Conservation (phyloP, 139 green algal species). For the Helicosporidium sp. region DNA sequence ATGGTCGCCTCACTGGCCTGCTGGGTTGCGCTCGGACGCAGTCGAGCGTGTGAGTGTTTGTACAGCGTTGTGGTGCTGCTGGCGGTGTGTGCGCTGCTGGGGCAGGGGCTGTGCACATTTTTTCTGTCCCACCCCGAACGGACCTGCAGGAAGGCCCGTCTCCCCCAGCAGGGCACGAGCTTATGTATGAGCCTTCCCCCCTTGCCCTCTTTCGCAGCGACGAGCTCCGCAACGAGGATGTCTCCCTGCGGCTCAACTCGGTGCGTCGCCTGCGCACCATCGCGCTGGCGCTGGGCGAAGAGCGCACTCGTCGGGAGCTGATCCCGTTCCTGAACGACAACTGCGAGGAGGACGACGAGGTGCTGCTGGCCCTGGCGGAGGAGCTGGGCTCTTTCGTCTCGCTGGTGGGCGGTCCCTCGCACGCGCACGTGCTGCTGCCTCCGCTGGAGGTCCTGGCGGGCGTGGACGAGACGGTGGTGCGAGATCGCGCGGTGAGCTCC, state of each 20-base stretch:
- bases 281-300: conserved; percentile 77
- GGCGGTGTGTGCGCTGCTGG: neutral
- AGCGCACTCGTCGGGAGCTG: conserved; percentile 80
- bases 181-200: no score
- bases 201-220: no score
- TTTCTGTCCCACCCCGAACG: neutral
- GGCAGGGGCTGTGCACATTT: neutral
- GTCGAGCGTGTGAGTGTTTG: no score
- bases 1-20: no score
- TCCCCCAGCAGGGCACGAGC: neutral
- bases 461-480: conserved; percentile 95
- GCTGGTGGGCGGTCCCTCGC: conserved; percentile 66
- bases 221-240: conserved; percentile 85
- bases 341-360: conserved; percentile 80
- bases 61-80: neutral
- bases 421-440: conserved; percentile 60
- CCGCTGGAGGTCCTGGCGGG: conserved; percentile 80
- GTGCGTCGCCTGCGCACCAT: conserved; percentile 81
- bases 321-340: conserved; percentile 92
- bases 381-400: conserved; percentile 87
- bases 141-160: neutral
- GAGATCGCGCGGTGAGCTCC: conserved; percentile 79
- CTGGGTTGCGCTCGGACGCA: no score
- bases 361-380: conserved; percentile 89
- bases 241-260: conserved; percentile 72